A percentile compares a stretch with the other conserved stretches of the same genome.
These are phyloP conservation scores for Metschnikowia arizonensis DNA, from an alignment of 805 yeast species.

Conservation along the genomic window DNA sequence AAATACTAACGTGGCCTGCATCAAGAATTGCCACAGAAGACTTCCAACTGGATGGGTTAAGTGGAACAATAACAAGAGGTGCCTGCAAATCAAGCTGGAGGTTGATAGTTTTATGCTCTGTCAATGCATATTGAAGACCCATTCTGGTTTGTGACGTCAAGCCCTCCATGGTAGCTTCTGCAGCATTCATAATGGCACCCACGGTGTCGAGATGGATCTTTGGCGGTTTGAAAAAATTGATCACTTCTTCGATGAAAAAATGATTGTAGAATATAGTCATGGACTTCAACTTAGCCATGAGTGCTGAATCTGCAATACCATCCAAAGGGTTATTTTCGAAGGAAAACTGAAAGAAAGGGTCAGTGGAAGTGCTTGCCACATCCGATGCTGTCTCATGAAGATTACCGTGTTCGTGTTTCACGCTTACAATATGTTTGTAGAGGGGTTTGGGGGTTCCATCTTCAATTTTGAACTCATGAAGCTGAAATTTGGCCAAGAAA, in stretches of 20 bases:
- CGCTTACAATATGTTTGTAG: constrained; percentile 86
- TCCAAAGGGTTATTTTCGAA: constrained; percentile 88
- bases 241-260: constrained; percentile 71
- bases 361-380: constrained; percentile 19
- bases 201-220: constrained; percentile 80
- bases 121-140: constrained; percentile 89
- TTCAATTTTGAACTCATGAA: constrained; percentile 78
- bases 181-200: constrained; percentile 87
- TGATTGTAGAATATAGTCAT: constrained; percentile 89
- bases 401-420: constrained; percentile 55
- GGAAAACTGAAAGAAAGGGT: constrained; percentile 75
- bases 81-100: constrained; percentile 88
- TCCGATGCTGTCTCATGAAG: constrained; percentile 22
- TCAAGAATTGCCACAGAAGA: constrained; percentile 90
- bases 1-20: constrained; percentile 89
- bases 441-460: constrained; percentile 78
- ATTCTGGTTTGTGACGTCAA: constrained; percentile 83
- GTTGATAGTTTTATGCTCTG: constrained; percentile 88
- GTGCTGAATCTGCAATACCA: constrained; percentile 72
- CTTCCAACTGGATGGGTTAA: constrained; percentile 71
- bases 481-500: constrained; percentile 61
- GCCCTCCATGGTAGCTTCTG: constrained; percentile 92
- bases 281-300: constrained; percentile 71
- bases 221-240: constrained; percentile 81
- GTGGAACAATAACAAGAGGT: constrained; percentile 82